Evolutionary conservation across 2,329 filamentous ascomycete genomes (phyloP).

Genomic region (Boeremia lycopersici): DNA sequence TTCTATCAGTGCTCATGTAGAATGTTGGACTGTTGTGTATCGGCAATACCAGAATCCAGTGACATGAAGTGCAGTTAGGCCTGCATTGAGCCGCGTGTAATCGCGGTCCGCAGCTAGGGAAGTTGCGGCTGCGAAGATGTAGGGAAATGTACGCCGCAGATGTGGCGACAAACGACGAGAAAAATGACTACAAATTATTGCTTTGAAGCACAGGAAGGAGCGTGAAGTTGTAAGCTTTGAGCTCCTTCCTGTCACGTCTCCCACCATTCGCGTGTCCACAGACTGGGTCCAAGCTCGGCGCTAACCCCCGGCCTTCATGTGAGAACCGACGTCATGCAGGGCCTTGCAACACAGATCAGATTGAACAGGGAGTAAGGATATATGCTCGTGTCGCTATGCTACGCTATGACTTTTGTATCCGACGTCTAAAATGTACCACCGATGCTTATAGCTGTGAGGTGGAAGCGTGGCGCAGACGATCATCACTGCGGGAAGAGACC

Average conservation of each 20-base stretch:
- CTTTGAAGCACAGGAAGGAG: conserved; percentile 13
- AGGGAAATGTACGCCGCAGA: background rate
- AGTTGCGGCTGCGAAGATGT: conserved; percentile 16
- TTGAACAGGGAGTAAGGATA: background rate
- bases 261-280: conserved; percentile 4
- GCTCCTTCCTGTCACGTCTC: conserved; percentile 14
- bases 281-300: conserved; percentile 20
- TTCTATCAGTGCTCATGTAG: conserved; percentile 31
- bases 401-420: conserved; percentile 10
- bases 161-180: background rate
- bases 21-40: conserved; percentile 2
- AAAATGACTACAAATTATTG: background rate
- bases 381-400: conserved; percentile 11
- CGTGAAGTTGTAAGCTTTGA: conserved; percentile 16
- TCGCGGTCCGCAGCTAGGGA: conserved; percentile 33
- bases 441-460: background rate
- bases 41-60: conserved; percentile 46
- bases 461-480: background rate
- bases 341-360: background rate
- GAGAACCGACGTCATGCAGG: conserved; percentile 13
- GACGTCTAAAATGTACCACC: background rate
- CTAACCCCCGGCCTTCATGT: conserved; percentile 14
- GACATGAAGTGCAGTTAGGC: conserved; percentile 45
- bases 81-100: conserved; percentile 44
- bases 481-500: conserved; percentile 51